These are phyloP conservation scores for Leccinum broughii DNA, from an alignment of 768 basidiomycete genomes.

Conservation along the genomic window DNA sequence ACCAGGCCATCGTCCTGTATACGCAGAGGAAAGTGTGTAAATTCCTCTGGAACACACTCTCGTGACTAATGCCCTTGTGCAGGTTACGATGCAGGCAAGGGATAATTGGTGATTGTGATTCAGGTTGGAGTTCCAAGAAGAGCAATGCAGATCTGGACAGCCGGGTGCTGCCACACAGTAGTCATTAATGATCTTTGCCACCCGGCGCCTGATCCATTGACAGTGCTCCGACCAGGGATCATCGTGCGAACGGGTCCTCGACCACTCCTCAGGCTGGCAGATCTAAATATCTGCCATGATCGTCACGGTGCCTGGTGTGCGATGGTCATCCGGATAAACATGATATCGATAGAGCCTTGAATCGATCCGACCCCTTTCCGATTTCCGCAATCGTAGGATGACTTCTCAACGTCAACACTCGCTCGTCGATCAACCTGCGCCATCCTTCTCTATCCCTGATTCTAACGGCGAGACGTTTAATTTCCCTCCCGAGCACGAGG, in stretches of 20 bases:
- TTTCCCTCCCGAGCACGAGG: constrained; percentile 56
- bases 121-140: not conserved
- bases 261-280: not conserved
- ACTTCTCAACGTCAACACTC: constrained; percentile 42
- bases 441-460: constrained; percentile 63
- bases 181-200: too few relatives aligned
- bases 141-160: constrained; percentile 53
- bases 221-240: not conserved
- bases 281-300: not conserved
- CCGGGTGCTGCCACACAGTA: constrained; percentile 35
- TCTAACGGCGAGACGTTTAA: constrained; percentile 61
- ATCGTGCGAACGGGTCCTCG: not conserved
- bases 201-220: too few relatives aligned
- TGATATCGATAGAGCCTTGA: too few relatives aligned
- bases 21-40: constrained; percentile 53
- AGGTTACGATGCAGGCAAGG: constrained; percentile 67
- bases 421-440: constrained; percentile 65
- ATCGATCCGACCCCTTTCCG: not conserved
- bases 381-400: constrained; percentile 33
- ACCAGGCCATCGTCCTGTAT: constrained; percentile 78
- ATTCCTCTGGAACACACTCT: not conserved
- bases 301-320: too few relatives aligned
- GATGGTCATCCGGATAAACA: too few relatives aligned
- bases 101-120: not conserved
- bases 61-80: constrained; percentile 5